These are phyloP conservation scores for Penicillium pancosmium DNA, from an alignment of 495 filamentous ascomycete species.

Conservation along the genomic window DNA sequence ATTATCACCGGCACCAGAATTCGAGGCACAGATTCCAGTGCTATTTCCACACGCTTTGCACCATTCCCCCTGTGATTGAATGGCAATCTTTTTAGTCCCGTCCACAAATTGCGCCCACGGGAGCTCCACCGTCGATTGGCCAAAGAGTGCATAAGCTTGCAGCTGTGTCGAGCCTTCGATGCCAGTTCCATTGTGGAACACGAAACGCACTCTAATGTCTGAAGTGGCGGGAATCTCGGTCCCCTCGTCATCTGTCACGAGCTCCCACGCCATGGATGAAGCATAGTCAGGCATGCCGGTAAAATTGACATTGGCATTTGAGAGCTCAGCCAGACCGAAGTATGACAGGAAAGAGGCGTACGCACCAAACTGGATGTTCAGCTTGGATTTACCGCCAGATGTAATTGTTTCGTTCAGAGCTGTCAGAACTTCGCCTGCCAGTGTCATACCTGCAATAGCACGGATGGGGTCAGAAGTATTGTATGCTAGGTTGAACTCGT, in stretches of 20 bases:
- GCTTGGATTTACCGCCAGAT: slow-evolving; percentile 36
- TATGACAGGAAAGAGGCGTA: slow-evolving; percentile 55
- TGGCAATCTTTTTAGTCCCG: slow-evolving; percentile 44
- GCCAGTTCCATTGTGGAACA: slow-evolving; percentile 57
- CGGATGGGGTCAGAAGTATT: slow-evolving; percentile 36
- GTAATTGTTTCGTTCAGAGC: slow-evolving; percentile 49
- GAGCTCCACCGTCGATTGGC: slow-evolving; percentile 33
- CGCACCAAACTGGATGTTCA: slow-evolving; percentile 53
- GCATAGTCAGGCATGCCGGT: slow-evolving; percentile 55
- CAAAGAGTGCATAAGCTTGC: slow-evolving; percentile 48
- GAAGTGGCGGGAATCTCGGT: slow-evolving; percentile 37
- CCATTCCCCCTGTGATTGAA: slow-evolving; percentile 44
- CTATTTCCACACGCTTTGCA: slow-evolving; percentile 45
- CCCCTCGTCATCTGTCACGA: slow-evolving; percentile 50
- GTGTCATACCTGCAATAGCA: slow-evolving; percentile 17
- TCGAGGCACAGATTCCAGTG: slow-evolving; percentile 38
- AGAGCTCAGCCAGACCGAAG: slow-evolving; percentile 53
- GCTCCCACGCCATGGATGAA: slow-evolving; percentile 57
- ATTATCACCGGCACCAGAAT: slow-evolving; percentile 12
- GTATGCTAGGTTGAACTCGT: slow-evolving; percentile 48
- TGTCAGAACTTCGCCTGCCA: slow-evolving; percentile 40
- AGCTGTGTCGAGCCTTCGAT: slow-evolving; percentile 24
- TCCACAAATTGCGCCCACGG: slow-evolving; percentile 47
- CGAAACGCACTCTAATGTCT: slow-evolving; percentile 51
- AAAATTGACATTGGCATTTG: slow-evolving; percentile 36